Evolutionary conservation across 139 green algal species (phyloP), one percentile per base, ranked within the genome.

Genomic region (Volvox africanus): DNA sequence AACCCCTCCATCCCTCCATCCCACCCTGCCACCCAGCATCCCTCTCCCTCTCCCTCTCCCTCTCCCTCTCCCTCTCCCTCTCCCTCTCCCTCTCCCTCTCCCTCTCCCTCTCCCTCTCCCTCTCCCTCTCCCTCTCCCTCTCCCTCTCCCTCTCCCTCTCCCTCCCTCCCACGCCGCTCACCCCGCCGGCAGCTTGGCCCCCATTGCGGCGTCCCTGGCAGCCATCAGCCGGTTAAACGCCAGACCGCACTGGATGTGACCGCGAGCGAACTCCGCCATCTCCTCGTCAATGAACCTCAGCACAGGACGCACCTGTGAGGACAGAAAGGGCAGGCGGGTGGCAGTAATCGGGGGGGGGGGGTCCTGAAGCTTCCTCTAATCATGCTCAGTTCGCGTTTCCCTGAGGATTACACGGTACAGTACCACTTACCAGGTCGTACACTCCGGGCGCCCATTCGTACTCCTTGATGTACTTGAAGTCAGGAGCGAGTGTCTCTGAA

Each of bases 391-490:
- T 55, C 44, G 5, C 5, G 5, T 55, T 55, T 9, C 9, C 44
- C 44, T 9, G 44, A 55, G 44, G 9, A 55, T 5, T 55, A 9
- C 9, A 55, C 44, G 9, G 44, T 55, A 55, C 44, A 9, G 9
- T 69, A 16, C 67, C 36, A 36, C 67, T 32, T 30, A 82, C 85
- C 85, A 89, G 68, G n/a, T 89, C 17, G 28, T 73, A 73, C 69
- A 91, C 88, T 50, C 92, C 83, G 1, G 78, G 61, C 18, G 79
- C 77, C 69, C 86, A 91, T 22, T 17, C 24, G 55, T 89, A 85
- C n/a, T 87, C 79, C 1, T 36, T 28, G 6, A 35, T 91, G 68
- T 95, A 96, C 0, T 28, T 28, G 61, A 96, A 86, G 61, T 79
- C 36, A 28, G 80, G 17, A 0, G 93, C 92, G 6, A 84, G 79